Conservation (phyloP, 2,329 filamentous ascomycete species). For the Acephala macrosclerotiorum region DNA sequence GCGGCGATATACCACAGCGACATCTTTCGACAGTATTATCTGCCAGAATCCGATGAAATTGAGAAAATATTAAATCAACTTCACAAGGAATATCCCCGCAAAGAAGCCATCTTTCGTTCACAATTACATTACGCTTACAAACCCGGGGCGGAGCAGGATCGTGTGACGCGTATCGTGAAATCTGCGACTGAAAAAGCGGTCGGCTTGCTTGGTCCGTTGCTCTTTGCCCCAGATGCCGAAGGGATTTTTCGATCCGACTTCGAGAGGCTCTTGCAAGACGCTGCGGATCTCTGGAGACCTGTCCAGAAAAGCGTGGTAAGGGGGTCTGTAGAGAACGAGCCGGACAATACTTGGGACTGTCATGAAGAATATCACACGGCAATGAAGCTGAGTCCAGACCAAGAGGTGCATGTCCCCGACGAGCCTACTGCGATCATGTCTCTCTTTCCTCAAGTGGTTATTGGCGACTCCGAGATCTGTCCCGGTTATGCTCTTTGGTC, state of each 20-base stretch:
- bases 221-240: background rate
- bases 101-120: background rate
- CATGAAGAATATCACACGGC: background rate
- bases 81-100: background rate
- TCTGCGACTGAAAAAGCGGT: background rate
- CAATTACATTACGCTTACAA: background rate
- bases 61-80: constrained; percentile 1
- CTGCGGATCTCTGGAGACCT: background rate
- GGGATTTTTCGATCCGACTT: background rate
- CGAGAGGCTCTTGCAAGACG: background rate
- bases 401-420: background rate
- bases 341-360: background rate
- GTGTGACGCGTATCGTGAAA: background rate
- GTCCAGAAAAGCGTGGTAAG: background rate
- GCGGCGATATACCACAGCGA: background rate
- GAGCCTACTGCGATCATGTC: background rate
- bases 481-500: background rate
- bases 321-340: background rate
- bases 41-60: background rate
- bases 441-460: background rate
- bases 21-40: background rate
- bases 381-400: background rate
- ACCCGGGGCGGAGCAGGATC: background rate
- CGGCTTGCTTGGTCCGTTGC: background rate
- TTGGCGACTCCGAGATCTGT: background rate